These are phyloP conservation scores for Daphne laureola DNA, from an alignment of 441 rosid species.

Conservation along the genomic window DNA sequence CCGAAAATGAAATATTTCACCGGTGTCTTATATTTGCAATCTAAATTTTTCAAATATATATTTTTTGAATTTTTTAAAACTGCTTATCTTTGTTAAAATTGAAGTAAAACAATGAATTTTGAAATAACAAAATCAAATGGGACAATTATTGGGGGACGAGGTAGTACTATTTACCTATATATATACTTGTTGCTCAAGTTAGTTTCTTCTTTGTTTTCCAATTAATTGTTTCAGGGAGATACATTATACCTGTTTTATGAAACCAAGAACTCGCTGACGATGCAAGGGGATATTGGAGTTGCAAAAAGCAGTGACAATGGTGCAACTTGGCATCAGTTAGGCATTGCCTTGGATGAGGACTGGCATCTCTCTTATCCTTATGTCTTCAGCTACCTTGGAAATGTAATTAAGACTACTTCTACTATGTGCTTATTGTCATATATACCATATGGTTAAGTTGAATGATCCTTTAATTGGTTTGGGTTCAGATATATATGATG, in stretches of 20 bases:
- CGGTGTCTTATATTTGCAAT: no score
- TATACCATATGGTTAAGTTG: no score
- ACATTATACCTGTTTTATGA: slow-evolving; percentile 70
- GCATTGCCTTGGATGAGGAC: slow-evolving; percentile 84
- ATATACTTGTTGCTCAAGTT: neutral
- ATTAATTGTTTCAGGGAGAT: slow-evolving; percentile 47
- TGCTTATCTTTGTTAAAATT: no score
- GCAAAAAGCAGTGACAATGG: slow-evolving; percentile 78
- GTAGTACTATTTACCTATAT: no score
- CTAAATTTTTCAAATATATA: no score
- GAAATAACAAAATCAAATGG: no score
- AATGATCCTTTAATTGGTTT: neutral
- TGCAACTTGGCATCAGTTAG: slow-evolving; percentile 88
- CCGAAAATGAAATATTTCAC: no score
- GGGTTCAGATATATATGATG: slow-evolving; percentile 81
- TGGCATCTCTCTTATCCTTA: slow-evolving; percentile 97
- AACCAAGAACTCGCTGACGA: slow-evolving; percentile 67
- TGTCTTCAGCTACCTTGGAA: slow-evolving; percentile 61
- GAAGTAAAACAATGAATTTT: no score
- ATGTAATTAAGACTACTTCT: slow-evolving; percentile 45
- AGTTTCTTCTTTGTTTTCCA: slow-evolving; percentile 3
- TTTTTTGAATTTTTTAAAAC: no score
- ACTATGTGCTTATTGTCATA: no score
- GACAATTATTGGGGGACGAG: no score
- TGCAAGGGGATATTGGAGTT: slow-evolving; percentile 95